Percentiles rank a stretch among this genome's conserved stretches.
phyloP scores from a whole-genome alignment of 768 basidiomycete genomes.

The Lyophyllum semitale region DNA sequence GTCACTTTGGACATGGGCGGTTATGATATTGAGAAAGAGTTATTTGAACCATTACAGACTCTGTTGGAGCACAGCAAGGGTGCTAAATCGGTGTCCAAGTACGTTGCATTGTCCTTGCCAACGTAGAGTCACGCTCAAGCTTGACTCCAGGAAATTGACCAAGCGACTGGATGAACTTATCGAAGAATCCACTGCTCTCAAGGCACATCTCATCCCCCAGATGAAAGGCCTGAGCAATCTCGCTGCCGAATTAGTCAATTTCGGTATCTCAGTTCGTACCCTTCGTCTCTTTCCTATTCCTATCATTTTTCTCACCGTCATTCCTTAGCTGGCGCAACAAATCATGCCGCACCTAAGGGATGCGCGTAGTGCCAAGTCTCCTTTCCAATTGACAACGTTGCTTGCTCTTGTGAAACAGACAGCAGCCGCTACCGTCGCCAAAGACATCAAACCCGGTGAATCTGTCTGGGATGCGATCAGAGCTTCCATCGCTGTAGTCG shows the following conservation, averaged over 20 bases:
- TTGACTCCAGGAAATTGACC: slow-evolving; percentile 76
- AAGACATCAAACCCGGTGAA: slow-evolving; percentile 62
- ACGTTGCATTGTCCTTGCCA: slow-evolving; percentile 20
- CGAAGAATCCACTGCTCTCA: slow-evolving; percentile 70
- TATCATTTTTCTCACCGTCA: not conserved
- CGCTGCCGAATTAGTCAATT: slow-evolving; percentile 83
- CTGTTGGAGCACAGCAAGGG: slow-evolving; percentile 81
- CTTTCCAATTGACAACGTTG: slow-evolving; percentile 76
- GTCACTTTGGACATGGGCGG: slow-evolving; percentile 72
- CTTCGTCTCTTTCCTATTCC: not conserved
- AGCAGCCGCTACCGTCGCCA: slow-evolving; percentile 69
- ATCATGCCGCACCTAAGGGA: slow-evolving; percentile 87
- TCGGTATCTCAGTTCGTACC: slow-evolving; percentile 78
- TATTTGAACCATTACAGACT: slow-evolving; percentile 82
- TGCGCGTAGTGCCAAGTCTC: slow-evolving; percentile 71
- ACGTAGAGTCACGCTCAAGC: not conserved
- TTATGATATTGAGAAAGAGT: slow-evolving; percentile 68
- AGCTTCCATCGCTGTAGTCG: slow-evolving; percentile 66
- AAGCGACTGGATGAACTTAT: slow-evolving; percentile 83
- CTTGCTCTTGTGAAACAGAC: slow-evolving; percentile 74
- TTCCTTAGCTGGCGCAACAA: slow-evolving; percentile 80
- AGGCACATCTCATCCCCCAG: slow-evolving; percentile 68
- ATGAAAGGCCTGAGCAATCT: slow-evolving; percentile 71
- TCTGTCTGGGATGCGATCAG: slow-evolving; percentile 81
- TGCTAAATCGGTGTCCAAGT: slow-evolving; percentile 82